Percentiles rank a stretch among this genome's conserved stretches.
Conservation (phyloP, 257 asterid genomes). For the Petunia axillaris region DNA sequence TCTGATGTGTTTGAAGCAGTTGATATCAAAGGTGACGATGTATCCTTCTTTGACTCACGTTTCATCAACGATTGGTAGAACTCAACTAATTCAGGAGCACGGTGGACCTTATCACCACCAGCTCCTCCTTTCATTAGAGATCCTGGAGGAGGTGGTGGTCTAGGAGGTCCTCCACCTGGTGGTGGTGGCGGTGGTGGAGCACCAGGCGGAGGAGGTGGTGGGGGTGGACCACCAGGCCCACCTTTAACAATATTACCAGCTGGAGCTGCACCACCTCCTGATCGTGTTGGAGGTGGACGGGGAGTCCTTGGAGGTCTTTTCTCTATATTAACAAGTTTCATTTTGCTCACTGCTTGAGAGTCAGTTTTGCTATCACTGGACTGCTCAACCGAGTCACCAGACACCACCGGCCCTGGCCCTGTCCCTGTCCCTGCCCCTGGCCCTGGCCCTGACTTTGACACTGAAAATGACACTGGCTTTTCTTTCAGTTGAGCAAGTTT, state of each 20-base stretch:
- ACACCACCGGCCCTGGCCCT: constrained; percentile 24
- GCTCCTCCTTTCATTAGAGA: constrained; percentile 60
- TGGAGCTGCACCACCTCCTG: constrained; percentile 50
- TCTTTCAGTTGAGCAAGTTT: constrained; percentile 80
- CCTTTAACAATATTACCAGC: constrained; percentile 37
- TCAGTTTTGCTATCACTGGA: constrained; percentile 53
- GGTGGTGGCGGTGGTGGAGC: constrained; percentile 84
- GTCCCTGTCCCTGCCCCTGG: constrained; percentile 9
- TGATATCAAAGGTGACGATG: constrained; percentile 62
- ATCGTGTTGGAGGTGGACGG: constrained; percentile 79
- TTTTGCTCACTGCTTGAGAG: constrained; percentile 67
- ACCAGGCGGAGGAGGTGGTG: constrained; percentile 84
- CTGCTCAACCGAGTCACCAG: constrained; percentile 58
- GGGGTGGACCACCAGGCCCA: constrained; percentile 65
- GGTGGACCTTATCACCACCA: constrained; percentile 81
- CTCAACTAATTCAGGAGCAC: constrained; percentile 98
- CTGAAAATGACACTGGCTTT: constrained; percentile 39
- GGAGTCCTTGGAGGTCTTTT: constrained; percentile 85
- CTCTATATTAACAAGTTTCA: constrained; percentile 68
- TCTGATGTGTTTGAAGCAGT: constrained; percentile 62
- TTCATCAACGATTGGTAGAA: constrained; percentile 92
- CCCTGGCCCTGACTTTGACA: neutral
- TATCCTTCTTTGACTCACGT: constrained; percentile 89
- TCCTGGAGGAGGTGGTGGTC: constrained; percentile 94
- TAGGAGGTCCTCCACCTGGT: constrained; percentile 81